Percentiles rank a stretch among this genome's conserved stretches.
phyloP scores from a whole-genome alignment of 2,329 filamentous ascomycete species.

The Xylaria sp. region DNA sequence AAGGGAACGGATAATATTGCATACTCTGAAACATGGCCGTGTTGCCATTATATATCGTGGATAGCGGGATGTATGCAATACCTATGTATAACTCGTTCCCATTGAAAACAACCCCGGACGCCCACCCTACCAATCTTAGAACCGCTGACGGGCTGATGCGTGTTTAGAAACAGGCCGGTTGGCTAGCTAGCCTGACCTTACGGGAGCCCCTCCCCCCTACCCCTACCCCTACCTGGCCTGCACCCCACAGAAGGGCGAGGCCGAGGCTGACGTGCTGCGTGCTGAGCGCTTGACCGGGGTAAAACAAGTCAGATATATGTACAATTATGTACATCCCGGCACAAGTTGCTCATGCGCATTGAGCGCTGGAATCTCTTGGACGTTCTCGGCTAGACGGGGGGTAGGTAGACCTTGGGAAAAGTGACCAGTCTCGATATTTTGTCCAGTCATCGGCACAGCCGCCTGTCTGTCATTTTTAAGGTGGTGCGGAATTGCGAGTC shows the following conservation, averaged over 20 bases:
- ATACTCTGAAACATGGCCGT: slow-evolving; percentile 27
- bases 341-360: not conserved
- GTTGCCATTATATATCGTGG: slow-evolving; percentile 9
- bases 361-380: not conserved
- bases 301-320: slow-evolving; percentile 3
- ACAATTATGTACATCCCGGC: slow-evolving; percentile 7
- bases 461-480: slow-evolving; percentile 9
- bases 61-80: slow-evolving; percentile 8
- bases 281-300: slow-evolving; percentile 21
- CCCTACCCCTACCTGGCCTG: slow-evolving; percentile 16
- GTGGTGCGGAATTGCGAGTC: slow-evolving; percentile 25
- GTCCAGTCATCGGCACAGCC: slow-evolving; percentile 6
- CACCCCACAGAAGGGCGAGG: slow-evolving; percentile 30
- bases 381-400: not conserved
- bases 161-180: not conserved
- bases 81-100: not conserved
- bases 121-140: not conserved
- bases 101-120: not conserved
- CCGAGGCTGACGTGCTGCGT: slow-evolving; percentile 28
- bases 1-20: slow-evolving; percentile 16
- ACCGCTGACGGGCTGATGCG: not conserved
- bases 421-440: too few relatives aligned
- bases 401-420: too few relatives aligned
- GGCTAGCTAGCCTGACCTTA: not conserved
- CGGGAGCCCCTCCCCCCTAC: slow-evolving; percentile 2